phyloP scores from a whole-genome alignment of 2,329 filamentous ascomycete species.

The Ilyonectria sp. region DNA sequence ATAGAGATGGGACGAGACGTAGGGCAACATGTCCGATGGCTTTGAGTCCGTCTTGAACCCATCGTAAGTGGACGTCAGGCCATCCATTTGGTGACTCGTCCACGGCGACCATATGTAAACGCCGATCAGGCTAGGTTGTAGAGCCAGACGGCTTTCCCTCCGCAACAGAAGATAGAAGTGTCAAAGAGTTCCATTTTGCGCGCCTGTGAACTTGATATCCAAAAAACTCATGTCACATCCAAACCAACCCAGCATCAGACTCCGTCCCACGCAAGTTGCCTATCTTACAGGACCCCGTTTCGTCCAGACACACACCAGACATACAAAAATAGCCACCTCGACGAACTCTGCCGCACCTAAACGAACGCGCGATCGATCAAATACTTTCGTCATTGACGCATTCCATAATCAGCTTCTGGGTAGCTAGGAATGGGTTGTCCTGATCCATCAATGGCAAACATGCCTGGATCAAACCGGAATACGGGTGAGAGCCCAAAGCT shows the following conservation, averaged over 20 bases:
- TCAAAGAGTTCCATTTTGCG: constrained; percentile 23
- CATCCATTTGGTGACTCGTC: constrained; percentile 7
- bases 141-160: constrained; percentile 33
- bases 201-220: constrained; percentile 13
- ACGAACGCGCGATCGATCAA: neutral
- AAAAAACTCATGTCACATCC: neutral
- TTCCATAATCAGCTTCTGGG: constrained; percentile 43
- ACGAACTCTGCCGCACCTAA: neutral
- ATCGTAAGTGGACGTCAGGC: constrained; percentile 10
- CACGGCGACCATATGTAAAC: constrained; percentile 6
- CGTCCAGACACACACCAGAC: constrained; percentile 1
- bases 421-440: constrained; percentile 44
- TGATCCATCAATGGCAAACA: constrained; percentile 46
- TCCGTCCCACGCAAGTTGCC: neutral
- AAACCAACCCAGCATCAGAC: constrained; percentile 9
- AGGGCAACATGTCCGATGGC: constrained; percentile 21
- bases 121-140: constrained; percentile 1
- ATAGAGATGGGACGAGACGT: neutral
- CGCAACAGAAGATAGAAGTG: constrained; percentile 17
- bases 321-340: neutral
- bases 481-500: constrained; percentile 49
- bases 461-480: constrained; percentile 46
- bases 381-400: constrained; percentile 32
- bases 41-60: neutral
- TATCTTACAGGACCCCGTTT: constrained; percentile 7